Conservation (phyloP, 305 asterid species). For the Striga hermonthica region DNA sequence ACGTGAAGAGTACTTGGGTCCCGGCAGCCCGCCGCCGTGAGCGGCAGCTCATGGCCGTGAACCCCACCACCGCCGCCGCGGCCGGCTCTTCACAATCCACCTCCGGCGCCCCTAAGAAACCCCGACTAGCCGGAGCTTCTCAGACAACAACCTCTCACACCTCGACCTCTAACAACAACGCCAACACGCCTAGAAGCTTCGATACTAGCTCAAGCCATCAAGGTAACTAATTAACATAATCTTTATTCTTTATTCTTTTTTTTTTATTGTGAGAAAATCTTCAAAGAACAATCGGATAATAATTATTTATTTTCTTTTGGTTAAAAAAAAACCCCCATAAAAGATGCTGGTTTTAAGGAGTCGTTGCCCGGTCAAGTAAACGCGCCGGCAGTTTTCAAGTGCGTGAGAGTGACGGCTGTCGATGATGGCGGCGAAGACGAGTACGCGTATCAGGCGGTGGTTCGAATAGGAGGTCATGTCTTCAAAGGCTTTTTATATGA, state of each 20-base stretch:
- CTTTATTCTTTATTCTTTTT: too few species aligned
- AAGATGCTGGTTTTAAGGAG: slow-evolving; percentile 52
- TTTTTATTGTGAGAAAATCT: too few species aligned
- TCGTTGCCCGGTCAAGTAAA: slow-evolving; percentile 70
- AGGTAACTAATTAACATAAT: slow-evolving; percentile 31
- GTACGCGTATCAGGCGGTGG: slow-evolving; percentile 70
- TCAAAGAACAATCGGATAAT: too few species aligned
- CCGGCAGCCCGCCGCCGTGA: slow-evolving; percentile 79
- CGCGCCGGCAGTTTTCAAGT: slow-evolving; percentile 74
- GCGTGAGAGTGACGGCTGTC: slow-evolving; percentile 60
- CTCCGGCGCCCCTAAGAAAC: slow-evolving; percentile 55
- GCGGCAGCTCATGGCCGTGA: slow-evolving; percentile 40
- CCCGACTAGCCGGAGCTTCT: slow-evolving; percentile 51
- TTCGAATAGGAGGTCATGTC: slow-evolving; percentile 68
- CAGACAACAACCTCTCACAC: slow-evolving; percentile 71
- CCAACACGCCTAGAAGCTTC: slow-evolving; percentile 65
- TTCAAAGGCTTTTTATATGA: slow-evolving; percentile 82
- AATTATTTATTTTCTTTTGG: not conserved
- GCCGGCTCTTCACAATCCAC: slow-evolving; percentile 59
- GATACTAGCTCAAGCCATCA: slow-evolving; percentile 63
- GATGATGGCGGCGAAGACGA: slow-evolving; percentile 83
- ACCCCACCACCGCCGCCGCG: slow-evolving; percentile 32
- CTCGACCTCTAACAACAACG: slow-evolving; percentile 56
- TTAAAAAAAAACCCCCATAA: too few species aligned
- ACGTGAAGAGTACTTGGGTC: slow-evolving; percentile 83